These are phyloP conservation scores for Tilletia indica DNA, from an alignment of 1,284 basidiomycete genomes.

Conservation along the genomic window DNA sequence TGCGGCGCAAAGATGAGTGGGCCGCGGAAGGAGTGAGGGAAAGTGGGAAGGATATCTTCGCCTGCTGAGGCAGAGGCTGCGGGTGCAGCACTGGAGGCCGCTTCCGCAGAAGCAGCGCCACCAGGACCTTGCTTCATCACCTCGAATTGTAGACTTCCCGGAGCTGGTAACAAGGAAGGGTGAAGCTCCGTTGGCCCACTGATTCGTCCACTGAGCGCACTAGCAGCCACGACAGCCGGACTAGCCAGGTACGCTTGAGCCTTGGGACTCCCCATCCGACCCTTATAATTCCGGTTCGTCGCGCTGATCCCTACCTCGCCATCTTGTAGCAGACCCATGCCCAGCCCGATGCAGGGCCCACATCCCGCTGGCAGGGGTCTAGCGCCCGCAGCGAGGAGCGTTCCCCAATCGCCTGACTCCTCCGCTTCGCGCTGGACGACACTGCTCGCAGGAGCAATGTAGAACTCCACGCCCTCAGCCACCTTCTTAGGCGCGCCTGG, in stretches of 20 bases:
- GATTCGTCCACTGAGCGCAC: constrained; percentile 87
- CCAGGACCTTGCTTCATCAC: constrained; percentile 44
- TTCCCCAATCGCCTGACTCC: constrained; percentile 80
- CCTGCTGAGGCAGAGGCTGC: constrained; percentile 30
- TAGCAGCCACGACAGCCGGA: constrained; percentile 94
- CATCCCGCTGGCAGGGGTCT: constrained; percentile 91
- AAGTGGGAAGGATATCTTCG: constrained; percentile 41
- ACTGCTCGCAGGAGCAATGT: constrained; percentile 91
- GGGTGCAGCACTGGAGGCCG: constrained; percentile 9
- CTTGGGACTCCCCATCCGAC: constrained; percentile 92
- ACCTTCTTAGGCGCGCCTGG: constrained; percentile 64
- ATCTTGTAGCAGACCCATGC: constrained; percentile 86
- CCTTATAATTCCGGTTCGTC: constrained; percentile 98
- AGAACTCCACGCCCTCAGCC: constrained; percentile 86
- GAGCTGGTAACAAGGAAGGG: constrained; percentile 62
- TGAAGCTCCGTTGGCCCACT: constrained; percentile 73
- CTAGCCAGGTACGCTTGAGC: constrained; percentile 93
- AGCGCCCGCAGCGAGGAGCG: constrained; percentile 80
- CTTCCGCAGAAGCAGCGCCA: constrained; percentile 38
- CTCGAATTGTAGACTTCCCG: constrained; percentile 57
- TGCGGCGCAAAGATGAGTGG: constrained; percentile 87
- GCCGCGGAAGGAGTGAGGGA: constrained; percentile 80
- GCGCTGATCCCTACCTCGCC: constrained; percentile 94
- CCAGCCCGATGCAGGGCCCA: constrained; percentile 95
- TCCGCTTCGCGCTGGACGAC: constrained; percentile 88